These are phyloP conservation scores for Pleodorina starrii DNA, from an alignment of 139 green algal genomes.

Conservation along the genomic window DNA sequence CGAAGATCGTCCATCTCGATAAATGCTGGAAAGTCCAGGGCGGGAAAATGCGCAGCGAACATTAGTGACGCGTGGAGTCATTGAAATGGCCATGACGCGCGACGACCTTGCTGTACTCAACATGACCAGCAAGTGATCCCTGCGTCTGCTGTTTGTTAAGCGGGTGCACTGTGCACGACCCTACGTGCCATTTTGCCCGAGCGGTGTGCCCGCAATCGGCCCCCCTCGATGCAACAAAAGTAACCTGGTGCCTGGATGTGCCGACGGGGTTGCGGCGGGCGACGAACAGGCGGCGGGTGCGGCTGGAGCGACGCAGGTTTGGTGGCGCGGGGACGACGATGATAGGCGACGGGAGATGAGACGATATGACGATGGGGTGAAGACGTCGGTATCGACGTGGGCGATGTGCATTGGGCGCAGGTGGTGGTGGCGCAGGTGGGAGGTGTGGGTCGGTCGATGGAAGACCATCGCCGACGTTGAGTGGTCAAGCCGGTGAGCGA, in stretches of 20 bases:
- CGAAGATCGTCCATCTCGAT: conserved; percentile 66
- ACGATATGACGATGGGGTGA: background rate
- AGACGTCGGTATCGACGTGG: background rate
- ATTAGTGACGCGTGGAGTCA: no score
- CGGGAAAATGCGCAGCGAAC: background rate
- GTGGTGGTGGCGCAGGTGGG: conserved; percentile 4
- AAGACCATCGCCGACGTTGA: background rate
- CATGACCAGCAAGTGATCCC: no score
- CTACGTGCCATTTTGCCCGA: no score
- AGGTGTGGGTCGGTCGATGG: background rate
- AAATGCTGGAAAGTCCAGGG: conserved; percentile 48
- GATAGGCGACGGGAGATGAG: background rate
- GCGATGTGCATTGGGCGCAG: background rate
- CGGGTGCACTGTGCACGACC: no score
- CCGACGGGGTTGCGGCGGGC: background rate
- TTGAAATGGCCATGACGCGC: no score
- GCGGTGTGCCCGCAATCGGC: no score
- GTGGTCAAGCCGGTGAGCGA: background rate
- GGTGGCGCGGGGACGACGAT: conserved; percentile 20
- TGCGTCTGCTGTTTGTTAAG: no score
- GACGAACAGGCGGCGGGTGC: conserved; percentile 4
- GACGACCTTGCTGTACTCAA: no score
- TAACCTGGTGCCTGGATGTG: background rate
- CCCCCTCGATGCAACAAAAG: conserved; percentile 3
- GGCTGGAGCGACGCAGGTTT: background rate